These are phyloP conservation scores for Ilex aquifolium DNA, from an alignment of 257 asterid genomes.

Conservation along the genomic window DNA sequence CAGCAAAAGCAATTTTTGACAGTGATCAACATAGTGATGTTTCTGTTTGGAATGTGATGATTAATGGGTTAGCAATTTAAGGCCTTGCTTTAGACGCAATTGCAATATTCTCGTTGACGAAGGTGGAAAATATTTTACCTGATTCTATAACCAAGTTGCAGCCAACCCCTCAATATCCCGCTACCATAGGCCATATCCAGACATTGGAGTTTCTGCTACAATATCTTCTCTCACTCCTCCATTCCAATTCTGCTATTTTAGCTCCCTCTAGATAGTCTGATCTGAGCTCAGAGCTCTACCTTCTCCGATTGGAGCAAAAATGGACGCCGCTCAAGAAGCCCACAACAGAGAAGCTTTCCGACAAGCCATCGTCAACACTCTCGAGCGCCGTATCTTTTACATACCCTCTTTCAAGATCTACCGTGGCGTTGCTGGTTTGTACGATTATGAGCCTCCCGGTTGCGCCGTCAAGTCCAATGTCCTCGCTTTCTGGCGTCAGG, in stretches of 20 bases:
- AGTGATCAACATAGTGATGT: constrained; percentile 33
- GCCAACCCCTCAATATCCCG: no score
- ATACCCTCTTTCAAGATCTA: constrained; percentile 17
- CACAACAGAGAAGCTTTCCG: constrained; percentile 22
- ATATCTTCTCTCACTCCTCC: no score
- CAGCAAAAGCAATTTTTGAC: constrained; percentile 49
- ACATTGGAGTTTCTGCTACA: no score
- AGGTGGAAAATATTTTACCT: constrained; percentile 38
- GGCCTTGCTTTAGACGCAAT: constrained; percentile 70
- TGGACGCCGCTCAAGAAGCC: constrained; percentile 34
- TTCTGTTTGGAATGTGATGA: constrained; percentile 74
- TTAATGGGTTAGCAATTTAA: constrained; percentile 60
- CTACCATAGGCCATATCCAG: no score
- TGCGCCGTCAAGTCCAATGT: constrained; percentile 76
- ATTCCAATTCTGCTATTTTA: no score
- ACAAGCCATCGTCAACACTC: constrained; percentile 37
- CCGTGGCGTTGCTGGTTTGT: constrained; percentile 46
- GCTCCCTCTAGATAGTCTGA: no score
- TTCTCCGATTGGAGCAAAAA: no score
- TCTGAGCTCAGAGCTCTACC: no score
- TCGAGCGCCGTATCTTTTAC: constrained; percentile 12
- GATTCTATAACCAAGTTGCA: constrained; percentile 35
- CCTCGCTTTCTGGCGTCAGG: constrained; percentile 91
- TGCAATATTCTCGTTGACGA: constrained; percentile 38
- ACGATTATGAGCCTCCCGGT: constrained; percentile 86